These are phyloP conservation scores for Malus sieversii DNA, from an alignment of 306 rosid genomes.

Conservation along the genomic window DNA sequence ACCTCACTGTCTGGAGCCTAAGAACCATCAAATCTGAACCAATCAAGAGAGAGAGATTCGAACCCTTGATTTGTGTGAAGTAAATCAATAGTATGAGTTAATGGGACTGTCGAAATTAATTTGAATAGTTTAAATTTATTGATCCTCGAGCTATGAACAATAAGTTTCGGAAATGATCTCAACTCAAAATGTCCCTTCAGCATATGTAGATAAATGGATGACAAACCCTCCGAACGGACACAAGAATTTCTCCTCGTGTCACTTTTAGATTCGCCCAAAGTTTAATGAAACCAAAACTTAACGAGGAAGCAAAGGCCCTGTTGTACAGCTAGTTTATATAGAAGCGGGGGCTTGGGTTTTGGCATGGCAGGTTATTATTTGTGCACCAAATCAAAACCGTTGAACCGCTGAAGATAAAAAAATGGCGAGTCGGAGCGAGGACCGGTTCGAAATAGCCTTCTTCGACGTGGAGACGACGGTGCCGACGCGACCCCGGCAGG, in stretches of 20 bases:
- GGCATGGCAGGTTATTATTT: background rate
- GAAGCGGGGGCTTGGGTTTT: background rate
- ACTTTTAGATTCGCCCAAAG: background rate
- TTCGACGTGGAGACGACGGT: constrained; percentile 90
- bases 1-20: too few species aligned
- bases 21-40: too few species aligned
- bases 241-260: background rate
- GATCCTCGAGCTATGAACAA: too few species aligned
- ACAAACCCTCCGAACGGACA: background rate
- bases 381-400: background rate
- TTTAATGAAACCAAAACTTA: background rate
- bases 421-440: constrained; percentile 43
- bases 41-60: too few species aligned
- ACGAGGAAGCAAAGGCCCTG: background rate
- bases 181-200: too few species aligned
- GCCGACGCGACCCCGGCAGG: constrained; percentile 56
- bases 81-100: too few species aligned
- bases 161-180: too few species aligned
- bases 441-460: constrained; percentile 72
- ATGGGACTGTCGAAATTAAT: too few species aligned
- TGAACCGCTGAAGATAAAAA: background rate
- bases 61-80: too few species aligned
- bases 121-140: too few species aligned
- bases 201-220: too few species aligned
- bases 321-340: background rate